Conservation (phyloP, 2,329 filamentous ascomycete genomes). For the Rhinocladiella similis region DNA sequence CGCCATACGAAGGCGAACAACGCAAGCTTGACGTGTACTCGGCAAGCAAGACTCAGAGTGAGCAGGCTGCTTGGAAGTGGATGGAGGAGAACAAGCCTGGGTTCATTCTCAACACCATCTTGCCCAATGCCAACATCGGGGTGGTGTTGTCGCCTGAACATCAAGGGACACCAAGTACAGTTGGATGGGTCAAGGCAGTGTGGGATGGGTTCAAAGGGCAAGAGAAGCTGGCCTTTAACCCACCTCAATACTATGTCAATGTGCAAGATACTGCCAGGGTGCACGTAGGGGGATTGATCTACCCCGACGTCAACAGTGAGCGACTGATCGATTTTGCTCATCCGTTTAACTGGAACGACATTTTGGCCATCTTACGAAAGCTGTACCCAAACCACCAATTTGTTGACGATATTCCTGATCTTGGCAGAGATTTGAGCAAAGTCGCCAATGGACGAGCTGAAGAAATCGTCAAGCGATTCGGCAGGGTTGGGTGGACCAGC, state of each 20-base stretch:
- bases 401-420: constrained; percentile 9
- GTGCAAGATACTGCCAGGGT: constrained; percentile 53
- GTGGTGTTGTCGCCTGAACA: constrained; percentile 14
- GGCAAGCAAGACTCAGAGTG: constrained; percentile 43
- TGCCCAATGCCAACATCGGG: constrained; percentile 23
- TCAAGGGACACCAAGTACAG: constrained; percentile 20
- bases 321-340: constrained; percentile 57
- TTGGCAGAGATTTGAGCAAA: constrained; percentile 19
- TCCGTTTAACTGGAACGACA: constrained; percentile 48
- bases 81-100: constrained; percentile 32
- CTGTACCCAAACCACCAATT: constrained; percentile 39
- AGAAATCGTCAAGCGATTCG: constrained; percentile 21
- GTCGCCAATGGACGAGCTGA: constrained; percentile 18
- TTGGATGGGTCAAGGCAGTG: constrained; percentile 34
- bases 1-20: constrained; percentile 35
- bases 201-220: constrained; percentile 36
- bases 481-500: constrained; percentile 16
- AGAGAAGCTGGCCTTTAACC: constrained; percentile 40
- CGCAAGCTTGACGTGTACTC: constrained; percentile 36
- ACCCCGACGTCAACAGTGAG: constrained; percentile 48
- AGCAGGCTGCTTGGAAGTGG: constrained; percentile 43
- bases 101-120: constrained; percentile 32
- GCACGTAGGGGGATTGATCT: constrained; percentile 54
- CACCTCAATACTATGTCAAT: constrained; percentile 33
- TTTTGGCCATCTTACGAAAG: constrained; percentile 40